Evolutionary conservation across 225 moss, liverwort and hornwort genomes (phyloP).

Genomic region (Polytrichum formosum): DNA sequence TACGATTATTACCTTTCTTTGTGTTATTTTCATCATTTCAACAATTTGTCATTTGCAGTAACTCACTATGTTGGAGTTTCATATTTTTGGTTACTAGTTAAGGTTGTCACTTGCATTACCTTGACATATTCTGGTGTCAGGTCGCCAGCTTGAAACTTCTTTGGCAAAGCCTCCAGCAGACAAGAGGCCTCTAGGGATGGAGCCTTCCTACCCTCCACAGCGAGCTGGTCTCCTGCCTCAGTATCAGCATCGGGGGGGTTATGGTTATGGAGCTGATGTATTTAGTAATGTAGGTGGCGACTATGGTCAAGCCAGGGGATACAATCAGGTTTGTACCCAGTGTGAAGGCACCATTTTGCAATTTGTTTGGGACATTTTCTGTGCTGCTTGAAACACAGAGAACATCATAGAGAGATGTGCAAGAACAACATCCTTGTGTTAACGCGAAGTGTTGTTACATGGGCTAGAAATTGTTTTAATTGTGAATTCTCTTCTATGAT

Average conservation of each 20-base stretch:
- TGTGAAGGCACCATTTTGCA: no score
- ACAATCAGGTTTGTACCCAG: slow-evolving; percentile 65
- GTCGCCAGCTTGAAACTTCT: slow-evolving; percentile 90
- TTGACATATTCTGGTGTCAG: slow-evolving; percentile 26
- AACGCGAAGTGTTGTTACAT: background rate
- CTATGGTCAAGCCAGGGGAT: slow-evolving; percentile 86
- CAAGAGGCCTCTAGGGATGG: slow-evolving; percentile 82
- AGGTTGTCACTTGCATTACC: background rate
- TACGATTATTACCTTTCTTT: no score
- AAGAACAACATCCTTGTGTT: background rate
- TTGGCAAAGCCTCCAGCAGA: slow-evolving; percentile 98
- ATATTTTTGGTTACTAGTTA: background rate
- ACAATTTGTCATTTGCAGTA: no score
- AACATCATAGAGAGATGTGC: background rate
- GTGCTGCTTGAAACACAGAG: no score
- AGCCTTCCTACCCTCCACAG: slow-evolving; percentile 90
- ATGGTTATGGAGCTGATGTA: slow-evolving; percentile 82
- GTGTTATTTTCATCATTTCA: no score
- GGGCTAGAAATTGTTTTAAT: background rate
- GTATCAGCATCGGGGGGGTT: slow-evolving; percentile 80
- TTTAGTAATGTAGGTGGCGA: slow-evolving; percentile 70
- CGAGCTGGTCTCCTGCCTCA: slow-evolving; percentile 93
- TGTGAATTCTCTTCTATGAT: background rate
- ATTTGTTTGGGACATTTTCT: no score
- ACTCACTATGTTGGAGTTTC: background rate